Percentiles rank a stretch among this genome's conserved stretches.
Evolutionary conservation across 129 eudicot species (phyloP).

Genomic region (Artemisia argyi): DNA sequence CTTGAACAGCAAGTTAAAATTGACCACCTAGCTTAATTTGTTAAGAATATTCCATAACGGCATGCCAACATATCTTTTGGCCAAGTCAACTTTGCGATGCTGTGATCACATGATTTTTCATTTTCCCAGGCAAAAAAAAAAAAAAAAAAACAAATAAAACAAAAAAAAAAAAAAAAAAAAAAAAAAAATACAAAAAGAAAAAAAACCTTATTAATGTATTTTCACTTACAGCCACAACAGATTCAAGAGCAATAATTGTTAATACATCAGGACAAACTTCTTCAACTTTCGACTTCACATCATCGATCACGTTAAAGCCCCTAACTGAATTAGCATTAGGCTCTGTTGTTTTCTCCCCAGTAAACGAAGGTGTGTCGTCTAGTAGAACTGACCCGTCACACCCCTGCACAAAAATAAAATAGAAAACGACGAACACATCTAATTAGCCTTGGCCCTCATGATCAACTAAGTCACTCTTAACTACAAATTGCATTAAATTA

Average conservation of each 20-base stretch:
- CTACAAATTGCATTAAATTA: too few relatives aligned
- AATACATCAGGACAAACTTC: constrained; percentile 50
- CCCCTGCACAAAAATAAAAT: constrained; percentile 32
- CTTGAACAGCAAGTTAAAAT: too few relatives aligned
- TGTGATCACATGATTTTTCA: too few relatives aligned
- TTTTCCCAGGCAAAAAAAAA: background rate
- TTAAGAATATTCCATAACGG: too few relatives aligned
- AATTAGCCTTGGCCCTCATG: background rate
- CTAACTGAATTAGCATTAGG: constrained; percentile 44
- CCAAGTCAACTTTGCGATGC: too few relatives aligned
- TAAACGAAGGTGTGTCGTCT: constrained; percentile 51
- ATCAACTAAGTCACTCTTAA: background rate
- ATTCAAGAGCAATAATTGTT: constrained; percentile 52
- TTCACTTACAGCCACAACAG: constrained; percentile 38
- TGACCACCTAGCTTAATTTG: too few relatives aligned
- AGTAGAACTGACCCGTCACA: constrained; percentile 58
- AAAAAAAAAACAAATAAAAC: too few relatives aligned
- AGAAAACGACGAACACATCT: background rate
- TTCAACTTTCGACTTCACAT: constrained; percentile 46
- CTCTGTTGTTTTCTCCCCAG: constrained; percentile 51
- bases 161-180: too few relatives aligned
- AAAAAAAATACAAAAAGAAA: too few relatives aligned
- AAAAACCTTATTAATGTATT: background rate
- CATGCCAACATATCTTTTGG: too few relatives aligned
- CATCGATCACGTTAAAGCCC: constrained; percentile 48